Conservation (phyloP, 371 early-diverging fungal species). For the Coemansia sp. region DNA sequence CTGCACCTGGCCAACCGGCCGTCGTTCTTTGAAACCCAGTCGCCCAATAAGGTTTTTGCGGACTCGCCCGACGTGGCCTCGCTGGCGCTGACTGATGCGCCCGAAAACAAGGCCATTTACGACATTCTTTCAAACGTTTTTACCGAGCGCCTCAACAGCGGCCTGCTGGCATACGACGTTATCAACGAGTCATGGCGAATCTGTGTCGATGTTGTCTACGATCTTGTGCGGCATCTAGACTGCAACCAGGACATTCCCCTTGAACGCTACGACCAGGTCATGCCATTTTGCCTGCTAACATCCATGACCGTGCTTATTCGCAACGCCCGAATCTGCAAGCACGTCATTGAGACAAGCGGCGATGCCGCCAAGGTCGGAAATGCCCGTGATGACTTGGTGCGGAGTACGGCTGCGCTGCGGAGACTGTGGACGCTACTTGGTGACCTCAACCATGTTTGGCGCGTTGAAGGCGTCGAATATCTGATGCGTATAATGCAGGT, state of each 20-base stretch:
- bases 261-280: conserved; percentile 38
- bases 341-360: background rate
- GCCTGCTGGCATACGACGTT: conserved; percentile 40
- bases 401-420: conserved; percentile 5
- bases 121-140: conserved; percentile 30
- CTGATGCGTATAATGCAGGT: conserved; percentile 38
- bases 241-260: conserved; percentile 32
- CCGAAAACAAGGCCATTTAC: conserved; percentile 24
- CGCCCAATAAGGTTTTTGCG: conserved; percentile 9
- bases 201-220: conserved; percentile 27
- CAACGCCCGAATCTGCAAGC: conserved; percentile 20
- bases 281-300: conserved; percentile 38
- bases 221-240: conserved; percentile 20
- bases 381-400: background rate
- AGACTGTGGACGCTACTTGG: conserved; percentile 31
- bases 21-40: conserved; percentile 23
- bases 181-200: conserved; percentile 36
- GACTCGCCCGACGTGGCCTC: background rate
- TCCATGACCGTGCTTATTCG: conserved; percentile 39
- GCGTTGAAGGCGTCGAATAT: conserved; percentile 24
- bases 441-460: conserved; percentile 27
- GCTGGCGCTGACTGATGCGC: background rate
- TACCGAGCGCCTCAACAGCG: conserved; percentile 21
- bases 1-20: conserved; percentile 42
- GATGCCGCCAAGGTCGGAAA: background rate